Percentiles rank a stretch among this genome's conserved stretches.
Evolutionary conservation across 768 basidiomycete genomes (phyloP).

Genomic region (Suillus bovinus): DNA sequence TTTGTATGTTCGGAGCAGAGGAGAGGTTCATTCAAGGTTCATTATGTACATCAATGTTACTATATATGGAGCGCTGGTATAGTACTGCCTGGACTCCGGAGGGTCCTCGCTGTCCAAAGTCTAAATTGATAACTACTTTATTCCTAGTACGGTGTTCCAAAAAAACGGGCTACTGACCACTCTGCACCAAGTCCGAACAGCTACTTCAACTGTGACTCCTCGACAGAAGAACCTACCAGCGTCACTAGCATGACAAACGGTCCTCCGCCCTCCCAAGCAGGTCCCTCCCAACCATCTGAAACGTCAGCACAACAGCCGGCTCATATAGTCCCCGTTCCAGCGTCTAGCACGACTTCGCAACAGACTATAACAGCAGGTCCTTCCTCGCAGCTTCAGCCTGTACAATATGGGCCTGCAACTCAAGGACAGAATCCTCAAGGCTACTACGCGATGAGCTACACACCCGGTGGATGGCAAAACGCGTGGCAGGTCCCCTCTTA

Average conservation of each 20-base stretch:
- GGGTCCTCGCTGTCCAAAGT: too few species aligned
- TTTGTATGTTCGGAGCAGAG: background rate
- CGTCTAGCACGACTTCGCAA: constrained; percentile 10
- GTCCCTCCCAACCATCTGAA: constrained; percentile 32
- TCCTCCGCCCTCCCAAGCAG: constrained; percentile 42
- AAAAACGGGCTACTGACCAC: background rate
- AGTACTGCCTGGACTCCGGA: too few species aligned
- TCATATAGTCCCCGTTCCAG: constrained; percentile 14
- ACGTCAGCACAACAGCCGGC: constrained; percentile 7
- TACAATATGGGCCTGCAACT: constrained; percentile 16
- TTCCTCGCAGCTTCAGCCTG: constrained; percentile 21
- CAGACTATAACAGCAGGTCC: constrained; percentile 16
- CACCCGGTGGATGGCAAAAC: constrained; percentile 34
- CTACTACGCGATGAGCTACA: constrained; percentile 34
- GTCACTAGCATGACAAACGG: constrained; percentile 44
- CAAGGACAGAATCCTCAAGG: constrained; percentile 28
- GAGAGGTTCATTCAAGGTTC: too few species aligned
- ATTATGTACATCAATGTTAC: too few species aligned
- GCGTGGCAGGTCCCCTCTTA: constrained; percentile 36
- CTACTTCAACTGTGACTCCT: background rate
- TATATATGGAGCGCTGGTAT: background rate
- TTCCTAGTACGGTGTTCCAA: background rate
- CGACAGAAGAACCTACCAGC: background rate
- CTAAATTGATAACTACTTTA: background rate
- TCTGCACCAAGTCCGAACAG: background rate